Evolutionary conservation across 352 stramenopile species (phyloP).

Genomic region (Pythium chondricola): DNA sequence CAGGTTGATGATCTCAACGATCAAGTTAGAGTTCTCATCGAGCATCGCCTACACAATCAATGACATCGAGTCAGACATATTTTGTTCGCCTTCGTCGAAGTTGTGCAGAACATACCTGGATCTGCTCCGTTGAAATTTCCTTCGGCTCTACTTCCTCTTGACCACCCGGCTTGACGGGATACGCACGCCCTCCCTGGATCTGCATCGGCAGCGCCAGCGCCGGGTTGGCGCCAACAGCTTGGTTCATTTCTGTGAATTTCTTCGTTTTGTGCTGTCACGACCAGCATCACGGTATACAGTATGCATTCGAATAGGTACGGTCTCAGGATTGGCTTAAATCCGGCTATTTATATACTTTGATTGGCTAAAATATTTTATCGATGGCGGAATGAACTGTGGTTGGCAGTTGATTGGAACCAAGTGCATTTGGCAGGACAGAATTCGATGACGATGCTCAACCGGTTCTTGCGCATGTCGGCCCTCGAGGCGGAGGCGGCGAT

Average conservation of each 20-base stretch:
- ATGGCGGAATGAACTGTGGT: conserved; percentile 17
- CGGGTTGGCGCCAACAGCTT: conserved; percentile 5
- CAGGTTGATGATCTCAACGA: conserved; percentile 85
- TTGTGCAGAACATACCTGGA: conserved; percentile 45
- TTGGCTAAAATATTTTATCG: conserved; percentile 17
- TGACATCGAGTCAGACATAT: neutral
- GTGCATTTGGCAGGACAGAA: conserved; percentile 10
- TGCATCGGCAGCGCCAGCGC: conserved; percentile 10
- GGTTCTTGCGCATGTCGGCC: conserved; percentile 70
- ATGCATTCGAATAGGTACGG: neutral
- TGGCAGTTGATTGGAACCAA: too few relatives aligned
- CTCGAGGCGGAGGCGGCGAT: conserved; percentile 70
- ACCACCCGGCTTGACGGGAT: conserved; percentile 7
- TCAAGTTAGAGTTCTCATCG: conserved; percentile 82
- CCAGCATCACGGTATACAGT: too few relatives aligned
- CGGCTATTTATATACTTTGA: conserved; percentile 1
- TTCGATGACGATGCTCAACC: conserved; percentile 36
- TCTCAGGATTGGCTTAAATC: neutral
- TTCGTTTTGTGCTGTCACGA: conserved; percentile 1
- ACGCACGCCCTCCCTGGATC: conserved; percentile 1
- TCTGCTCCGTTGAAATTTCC: conserved; percentile 75
- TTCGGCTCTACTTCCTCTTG: conserved; percentile 47
- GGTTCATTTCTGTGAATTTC: conserved; percentile 3
- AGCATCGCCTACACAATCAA: conserved; percentile 54
- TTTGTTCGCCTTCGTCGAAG: neutral